Evolutionary conservation across 129 eudicot species (phyloP), one percentile per base, ranked within the genome.

Genomic region (Mikania micrantha): DNA sequence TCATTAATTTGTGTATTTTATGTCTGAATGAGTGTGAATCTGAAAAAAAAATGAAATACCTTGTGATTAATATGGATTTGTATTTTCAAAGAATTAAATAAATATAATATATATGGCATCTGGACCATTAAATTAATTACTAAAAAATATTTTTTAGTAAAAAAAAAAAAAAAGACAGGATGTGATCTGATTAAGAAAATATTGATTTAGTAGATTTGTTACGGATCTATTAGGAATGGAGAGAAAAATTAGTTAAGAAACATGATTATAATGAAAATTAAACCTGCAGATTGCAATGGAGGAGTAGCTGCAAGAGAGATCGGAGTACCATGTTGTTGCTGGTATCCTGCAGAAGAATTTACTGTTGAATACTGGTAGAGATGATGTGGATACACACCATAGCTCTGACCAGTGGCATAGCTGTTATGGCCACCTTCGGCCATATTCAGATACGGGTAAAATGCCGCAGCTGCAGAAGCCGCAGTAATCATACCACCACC

Each of bases 211-310:
- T 24, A 27, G 29, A 7, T 1, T 21, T 49, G 49, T 50, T 49
- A 63, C 24, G 12, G 24, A 9, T 15, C 6, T 16, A 65, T 44
- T 5, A 28, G 25, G 39, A 47, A 47, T 32, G 12, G n/a, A 48
- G 0, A 8, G 20, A 24, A 73, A 1, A 22, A 10, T 16, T 39
- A 32, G 20, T 40, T 4, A 12, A 64, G 19, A 20, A 19, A 19
- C 29, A 2, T 7, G 3, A 32, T 32, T 32, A 12, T 31, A 39
- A 64, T 38, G 67, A 22, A 54, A 73, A 69, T 22, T 29, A 82
- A 74, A 91, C 98, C 98, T 91, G 98, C 75, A 4, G 75, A 84
- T 82, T 88, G 98, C 84, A 91, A 71, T 50, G 94, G 83, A 9
- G 90, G 76, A 27, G 87, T 77, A 41, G 97, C 77, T 0, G 96